Conservation (phyloP, 2,329 filamentous ascomycete species). For the Beauveria rudraprayagi region DNA sequence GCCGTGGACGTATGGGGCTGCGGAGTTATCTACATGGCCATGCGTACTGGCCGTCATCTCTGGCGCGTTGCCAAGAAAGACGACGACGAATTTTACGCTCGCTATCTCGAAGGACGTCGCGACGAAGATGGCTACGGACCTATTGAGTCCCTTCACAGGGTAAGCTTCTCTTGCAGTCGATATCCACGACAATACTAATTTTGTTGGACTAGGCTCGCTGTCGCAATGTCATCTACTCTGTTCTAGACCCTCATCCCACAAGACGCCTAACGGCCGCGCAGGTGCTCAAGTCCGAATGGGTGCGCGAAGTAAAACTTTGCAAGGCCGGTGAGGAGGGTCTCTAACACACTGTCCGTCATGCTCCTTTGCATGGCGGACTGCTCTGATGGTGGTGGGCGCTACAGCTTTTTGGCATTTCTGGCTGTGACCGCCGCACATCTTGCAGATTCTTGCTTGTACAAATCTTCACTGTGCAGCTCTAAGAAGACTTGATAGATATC, state of each 20-base stretch:
- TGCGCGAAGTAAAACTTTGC: conserved; percentile 93
- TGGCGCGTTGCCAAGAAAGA: conserved; percentile 97
- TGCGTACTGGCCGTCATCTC: conserved; percentile 90
- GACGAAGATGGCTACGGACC: conserved; percentile 94
- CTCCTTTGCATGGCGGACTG: conserved; percentile 21
- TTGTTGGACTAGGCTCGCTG: conserved; percentile 65
- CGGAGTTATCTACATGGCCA: conserved; percentile 99
- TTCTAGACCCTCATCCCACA: conserved; percentile 86
- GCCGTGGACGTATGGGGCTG: conserved; percentile 99
- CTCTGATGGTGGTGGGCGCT: conserved; percentile 14
- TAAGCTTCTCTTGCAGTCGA: conserved; percentile 43
- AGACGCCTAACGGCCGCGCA: conserved; percentile 93
- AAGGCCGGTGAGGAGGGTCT: conserved; percentile 94
- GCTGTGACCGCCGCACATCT: conserved; percentile 14
- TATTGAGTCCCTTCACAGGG: conserved; percentile 89
- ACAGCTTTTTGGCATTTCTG: not conserved
- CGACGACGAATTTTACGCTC: conserved; percentile 93
- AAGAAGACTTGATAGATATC: conserved; percentile 7
- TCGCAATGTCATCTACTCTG: conserved; percentile 97
- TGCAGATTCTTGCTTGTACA: conserved; percentile 17
- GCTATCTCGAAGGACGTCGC: conserved; percentile 85
- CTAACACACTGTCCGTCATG: conserved; percentile 36
- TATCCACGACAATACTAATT: not conserved
- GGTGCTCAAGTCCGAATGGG: conserved; percentile 97
- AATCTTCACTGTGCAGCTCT: conserved; percentile 2